Conservation (phyloP, 129 eudicot genomes). For the Artemisia tridentata region DNA sequence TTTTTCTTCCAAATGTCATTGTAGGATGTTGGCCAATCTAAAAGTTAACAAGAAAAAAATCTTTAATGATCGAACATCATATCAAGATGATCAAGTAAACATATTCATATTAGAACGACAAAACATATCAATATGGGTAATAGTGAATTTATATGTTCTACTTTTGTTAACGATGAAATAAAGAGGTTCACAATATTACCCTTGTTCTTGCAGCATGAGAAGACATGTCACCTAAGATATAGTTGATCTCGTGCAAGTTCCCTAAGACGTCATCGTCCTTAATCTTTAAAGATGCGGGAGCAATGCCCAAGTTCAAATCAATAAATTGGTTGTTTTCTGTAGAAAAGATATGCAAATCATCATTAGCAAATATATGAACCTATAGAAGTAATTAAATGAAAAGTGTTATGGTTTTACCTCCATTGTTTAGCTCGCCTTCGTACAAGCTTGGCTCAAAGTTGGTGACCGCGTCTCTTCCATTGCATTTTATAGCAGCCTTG, state of each 20-base stretch:
- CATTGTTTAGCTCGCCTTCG: slow-evolving; percentile 31
- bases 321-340: slow-evolving; percentile 37
- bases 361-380: background rate
- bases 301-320: slow-evolving; percentile 62
- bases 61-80: background rate
- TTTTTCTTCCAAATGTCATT: background rate
- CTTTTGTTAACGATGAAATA: background rate
- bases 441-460: slow-evolving; percentile 64
- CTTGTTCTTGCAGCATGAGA: slow-evolving; percentile 28
- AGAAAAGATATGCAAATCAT: background rate
- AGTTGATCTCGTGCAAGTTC: slow-evolving; percentile 21
- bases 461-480: slow-evolving; percentile 78
- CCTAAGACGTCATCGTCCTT: slow-evolving; percentile 22
- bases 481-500: slow-evolving; percentile 74
- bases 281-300: slow-evolving; percentile 41
- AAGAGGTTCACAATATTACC: slow-evolving; percentile 32
- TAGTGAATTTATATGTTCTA: background rate
- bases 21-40: slow-evolving; percentile 11
- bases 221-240: slow-evolving; percentile 30
- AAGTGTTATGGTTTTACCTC: background rate
- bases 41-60: background rate
- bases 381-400: background rate
- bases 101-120: background rate
- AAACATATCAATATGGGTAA: background rate
- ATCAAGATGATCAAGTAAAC: background rate